Conservation (phyloP, 164 flowering plant genomes). For the Dillenia turbinata region DNA sequence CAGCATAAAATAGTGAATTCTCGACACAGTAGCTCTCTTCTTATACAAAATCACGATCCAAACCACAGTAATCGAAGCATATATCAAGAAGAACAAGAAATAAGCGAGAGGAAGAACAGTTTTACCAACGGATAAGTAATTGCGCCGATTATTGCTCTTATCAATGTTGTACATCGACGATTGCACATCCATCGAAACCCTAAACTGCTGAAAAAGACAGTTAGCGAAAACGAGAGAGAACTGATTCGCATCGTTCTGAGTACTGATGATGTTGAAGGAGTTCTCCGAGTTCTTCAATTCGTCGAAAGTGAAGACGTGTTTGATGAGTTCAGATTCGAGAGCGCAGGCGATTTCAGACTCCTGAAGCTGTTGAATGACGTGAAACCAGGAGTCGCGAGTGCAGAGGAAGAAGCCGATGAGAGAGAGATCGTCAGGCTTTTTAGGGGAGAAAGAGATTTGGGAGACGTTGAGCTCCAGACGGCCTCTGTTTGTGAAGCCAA, state of each 20-base stretch:
- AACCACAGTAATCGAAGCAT: not conserved
- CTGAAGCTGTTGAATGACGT: conserved; percentile 70
- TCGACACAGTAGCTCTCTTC: not conserved
- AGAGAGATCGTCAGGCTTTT: conserved; percentile 34
- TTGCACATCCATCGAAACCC: conserved; percentile 30
- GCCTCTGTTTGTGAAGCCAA: conserved; percentile 85
- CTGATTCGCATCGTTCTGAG: too few species aligned
- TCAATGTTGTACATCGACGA: conserved; percentile 34
- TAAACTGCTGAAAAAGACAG: conserved; percentile 3
- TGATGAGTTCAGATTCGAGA: conserved; percentile 49
- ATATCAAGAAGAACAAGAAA: conserved; percentile 2
- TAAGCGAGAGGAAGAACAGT: not conserved
- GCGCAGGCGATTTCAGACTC: conserved; percentile 64
- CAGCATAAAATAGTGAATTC: conserved; percentile 2
- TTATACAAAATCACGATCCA: not conserved
- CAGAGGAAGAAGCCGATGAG: conserved; percentile 83
- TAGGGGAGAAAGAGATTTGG: conserved; percentile 34
- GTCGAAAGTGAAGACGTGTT: conserved; percentile 44
- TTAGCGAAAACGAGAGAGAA: too few species aligned
- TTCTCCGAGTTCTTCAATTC: too few species aligned
- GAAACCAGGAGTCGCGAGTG: conserved; percentile 75
- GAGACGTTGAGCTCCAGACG: conserved; percentile 72
- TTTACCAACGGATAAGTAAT: not conserved
- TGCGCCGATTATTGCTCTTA: not conserved
- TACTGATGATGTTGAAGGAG: too few species aligned